Percentiles rank a stretch among this genome's conserved stretches.
phyloP scores from a whole-genome alignment of 2,329 filamentous ascomycete species.

The Cladophialophora chaetospira region DNA sequence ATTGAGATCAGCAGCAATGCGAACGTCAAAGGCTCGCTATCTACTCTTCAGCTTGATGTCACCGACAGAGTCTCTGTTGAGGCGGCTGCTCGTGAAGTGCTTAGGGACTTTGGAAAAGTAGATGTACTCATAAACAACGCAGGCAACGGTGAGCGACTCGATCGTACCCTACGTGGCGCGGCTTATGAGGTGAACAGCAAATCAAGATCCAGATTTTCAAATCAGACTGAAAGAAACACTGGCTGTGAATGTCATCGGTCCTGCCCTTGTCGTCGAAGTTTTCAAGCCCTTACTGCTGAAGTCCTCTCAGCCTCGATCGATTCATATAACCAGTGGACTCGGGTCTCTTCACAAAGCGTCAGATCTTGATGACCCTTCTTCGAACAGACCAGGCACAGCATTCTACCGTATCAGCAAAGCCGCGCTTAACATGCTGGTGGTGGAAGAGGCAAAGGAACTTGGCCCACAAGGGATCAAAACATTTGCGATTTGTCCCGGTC shows the following conservation, averaged over 20 bases:
- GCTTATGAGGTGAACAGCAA: slow-evolving; percentile 10
- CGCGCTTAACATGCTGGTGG: slow-evolving; percentile 45
- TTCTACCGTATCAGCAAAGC: slow-evolving; percentile 47
- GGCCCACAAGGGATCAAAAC: slow-evolving; percentile 52
- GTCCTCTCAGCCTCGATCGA: slow-evolving; percentile 24
- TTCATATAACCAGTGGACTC: slow-evolving; percentile 44
- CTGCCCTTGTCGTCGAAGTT: slow-evolving; percentile 18
- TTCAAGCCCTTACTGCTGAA: slow-evolving; percentile 39
- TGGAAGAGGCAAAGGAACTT: slow-evolving; percentile 37
- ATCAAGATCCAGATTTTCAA: slow-evolving; percentile 20
- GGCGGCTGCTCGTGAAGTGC: slow-evolving; percentile 32
- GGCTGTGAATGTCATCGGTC: slow-evolving; percentile 27
- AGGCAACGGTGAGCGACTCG: slow-evolving; percentile 22
- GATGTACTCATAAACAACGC: slow-evolving; percentile 41
- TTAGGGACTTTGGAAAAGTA: slow-evolving; percentile 34
- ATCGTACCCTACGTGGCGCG: slow-evolving; percentile 17
- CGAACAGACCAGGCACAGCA: slow-evolving; percentile 19
- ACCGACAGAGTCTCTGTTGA: slow-evolving; percentile 36
- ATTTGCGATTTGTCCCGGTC: slow-evolving; percentile 49
- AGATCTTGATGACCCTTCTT: slow-evolving; percentile 31
- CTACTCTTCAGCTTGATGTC: slow-evolving; percentile 39
- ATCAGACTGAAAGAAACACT: not conserved
- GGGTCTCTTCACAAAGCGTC: slow-evolving; percentile 35
- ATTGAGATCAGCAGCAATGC: slow-evolving; percentile 9
- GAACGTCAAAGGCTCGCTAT: slow-evolving; percentile 27